phyloP scores from a whole-genome alignment of 176 grass and related monocot species.

The Echinochloa phyllopogon region DNA sequence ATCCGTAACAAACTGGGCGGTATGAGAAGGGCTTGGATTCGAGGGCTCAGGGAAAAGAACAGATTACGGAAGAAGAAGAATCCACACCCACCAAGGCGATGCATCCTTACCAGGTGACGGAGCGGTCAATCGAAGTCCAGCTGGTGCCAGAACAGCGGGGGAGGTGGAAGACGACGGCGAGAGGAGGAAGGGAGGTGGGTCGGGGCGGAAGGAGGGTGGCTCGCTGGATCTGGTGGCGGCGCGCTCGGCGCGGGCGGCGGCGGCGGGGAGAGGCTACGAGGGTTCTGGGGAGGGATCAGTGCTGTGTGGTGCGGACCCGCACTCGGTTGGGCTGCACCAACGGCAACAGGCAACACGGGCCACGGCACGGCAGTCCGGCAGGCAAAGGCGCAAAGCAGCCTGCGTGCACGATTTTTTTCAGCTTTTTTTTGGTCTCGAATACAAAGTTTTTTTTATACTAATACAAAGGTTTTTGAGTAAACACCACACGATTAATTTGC shows the following conservation, averaged over 20 bases:
- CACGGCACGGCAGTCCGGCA: no score
- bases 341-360: background rate
- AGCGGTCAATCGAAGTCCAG: background rate
- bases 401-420: no score
- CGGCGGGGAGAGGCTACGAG: background rate
- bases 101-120: background rate
- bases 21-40: background rate
- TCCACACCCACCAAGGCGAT: background rate
- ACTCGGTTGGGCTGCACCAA: background rate
- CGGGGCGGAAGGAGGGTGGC: background rate
- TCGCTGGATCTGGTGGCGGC: background rate
- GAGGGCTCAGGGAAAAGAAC: background rate
- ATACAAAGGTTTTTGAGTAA: no score
- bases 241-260: no score
- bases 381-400: no score
- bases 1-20: background rate
- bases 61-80: background rate
- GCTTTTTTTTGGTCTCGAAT: no score
- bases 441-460: no score
- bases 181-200: background rate
- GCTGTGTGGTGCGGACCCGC: no score
- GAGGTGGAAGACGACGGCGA: background rate
- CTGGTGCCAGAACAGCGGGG: no score
- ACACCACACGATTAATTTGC: no score
- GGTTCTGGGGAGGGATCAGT: background rate